Evolutionary conservation across 2,329 filamentous ascomycete species (phyloP).

Genomic region (Cryphonectria carpinicola): DNA sequence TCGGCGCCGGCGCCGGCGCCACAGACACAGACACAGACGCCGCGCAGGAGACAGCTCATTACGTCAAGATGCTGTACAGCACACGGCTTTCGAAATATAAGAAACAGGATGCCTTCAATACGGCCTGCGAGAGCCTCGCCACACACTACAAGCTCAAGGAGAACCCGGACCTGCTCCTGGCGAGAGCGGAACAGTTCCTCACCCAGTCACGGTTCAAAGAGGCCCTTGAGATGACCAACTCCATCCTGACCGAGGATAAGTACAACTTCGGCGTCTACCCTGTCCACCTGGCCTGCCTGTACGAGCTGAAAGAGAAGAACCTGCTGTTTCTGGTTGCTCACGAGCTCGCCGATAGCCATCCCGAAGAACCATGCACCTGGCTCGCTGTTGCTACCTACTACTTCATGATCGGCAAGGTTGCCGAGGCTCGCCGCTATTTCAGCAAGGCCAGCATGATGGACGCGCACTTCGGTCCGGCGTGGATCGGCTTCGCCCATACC

Average conservation of each 20-base stretch:
- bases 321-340: constrained; percentile 90
- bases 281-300: constrained; percentile 86
- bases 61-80: constrained; percentile 94
- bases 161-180: constrained; percentile 89
- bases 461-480: constrained; percentile 93
- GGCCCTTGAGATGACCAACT: constrained; percentile 80
- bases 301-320: constrained; percentile 85
- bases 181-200: constrained; percentile 87
- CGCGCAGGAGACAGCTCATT: constrained; percentile 86
- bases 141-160: constrained; percentile 87
- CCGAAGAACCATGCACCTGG: constrained; percentile 89
- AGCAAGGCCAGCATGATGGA: constrained; percentile 98
- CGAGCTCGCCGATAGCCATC: constrained; percentile 88
- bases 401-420: constrained; percentile 83
- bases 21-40: constrained; percentile 60
- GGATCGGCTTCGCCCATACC: constrained; percentile 98
- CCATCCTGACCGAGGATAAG: constrained; percentile 80
- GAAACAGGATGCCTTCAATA: constrained; percentile 79
- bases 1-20: constrained; percentile 65
- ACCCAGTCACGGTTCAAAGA: constrained; percentile 92
- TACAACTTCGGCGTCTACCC: constrained; percentile 91
- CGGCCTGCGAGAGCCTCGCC: constrained; percentile 86
- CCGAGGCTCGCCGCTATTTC: constrained; percentile 93
- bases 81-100: constrained; percentile 95
- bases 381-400: constrained; percentile 96